Base-by-base conservation (phyloP, 345 rosid species). In the Gossypium anomalum region DNA sequence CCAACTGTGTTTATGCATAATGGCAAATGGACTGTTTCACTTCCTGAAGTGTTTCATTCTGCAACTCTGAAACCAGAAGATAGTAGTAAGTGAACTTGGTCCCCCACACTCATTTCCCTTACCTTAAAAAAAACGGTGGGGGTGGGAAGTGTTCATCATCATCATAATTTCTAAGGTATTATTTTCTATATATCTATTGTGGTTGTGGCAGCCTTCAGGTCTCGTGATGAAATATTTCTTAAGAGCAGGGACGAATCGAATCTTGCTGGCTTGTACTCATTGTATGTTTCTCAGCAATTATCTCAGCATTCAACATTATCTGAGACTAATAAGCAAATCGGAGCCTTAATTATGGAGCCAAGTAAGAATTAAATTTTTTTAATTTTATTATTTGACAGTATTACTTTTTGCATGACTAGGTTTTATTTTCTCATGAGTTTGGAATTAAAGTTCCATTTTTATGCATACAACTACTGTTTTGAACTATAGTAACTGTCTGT, bases 321-420 rank as follows among this genome's bases (percentile, higher is more conserved):
- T 15, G 84, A 80, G 65, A 67, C 78, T 43, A 58, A 58, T 34
- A 58, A 58, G 64, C 83, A 76, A 59, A 83, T 93, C 49, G 99
- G 96, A 78, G 97, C 99, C 62, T 85, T 93, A 78, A 88, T 95
- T 75, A 85, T 95, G 64, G 99, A 95, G 85, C 98, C 99, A 88
- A 94, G 99, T 81, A 85, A 85, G 93, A 55, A 22, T 13, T 34
- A 19, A 4, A 52, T 55, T 69, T 43, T 2, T 44, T 43, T n/a
- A 43, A 0, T 22, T 13, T 67, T 15, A 23, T 56, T 48, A 67
- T 34, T 11, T 34, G 1, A 15, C 49, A 11, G 55, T 71, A 38
- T 55, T 20, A 59, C 15, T 29, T 64, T 45, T 51, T 12, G 48
- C 2, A 20, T 53, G 44, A 22, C 38, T 52, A 70, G 49, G 19